Base-by-base conservation (phyloP, 495 filamentous ascomycete species). In the Hypoxylon perforatum region DNA sequence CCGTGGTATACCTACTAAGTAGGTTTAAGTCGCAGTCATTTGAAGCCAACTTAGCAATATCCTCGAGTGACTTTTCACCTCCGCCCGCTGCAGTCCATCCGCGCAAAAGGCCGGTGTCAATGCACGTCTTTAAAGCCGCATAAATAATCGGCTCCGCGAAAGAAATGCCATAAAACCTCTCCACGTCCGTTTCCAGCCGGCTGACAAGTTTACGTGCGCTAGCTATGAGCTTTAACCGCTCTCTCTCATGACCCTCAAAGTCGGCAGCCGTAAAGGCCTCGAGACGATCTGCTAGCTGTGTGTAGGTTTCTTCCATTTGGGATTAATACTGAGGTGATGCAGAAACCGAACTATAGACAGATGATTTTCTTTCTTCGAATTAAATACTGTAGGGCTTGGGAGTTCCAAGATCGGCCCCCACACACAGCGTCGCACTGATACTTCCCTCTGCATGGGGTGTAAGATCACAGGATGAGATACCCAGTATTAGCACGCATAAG, bases 81-180 rank as follows among this genome's bases (percentile, higher is more conserved):
- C 69, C 72, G 10, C 61, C 69, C 5, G 36, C 65, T 17, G 41
- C 55, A 12, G 42, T 42, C 72, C 72, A 74, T 22, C 50, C 42
- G n/a, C 44, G 30, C 58, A 57, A 74, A 8, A 74, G 59, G 1
- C 62, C 69, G 22, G 70, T 23, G 23, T 74, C 69, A 1, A 69
- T 14, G 3, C 54, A 63, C 44, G 53, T 58, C 33, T 61, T 55
- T 17, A 74, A 9, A 4, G 61, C 53, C 15, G 65, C 69, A 23
- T 55, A 72, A 17, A 67, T 41, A 25, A 55, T 35, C 1, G 69
- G 61, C 23, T 69, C 46, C 5, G 45, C 17, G 19, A 62, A 72
- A 10, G 52, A 11, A 14, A 72, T 51, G 12, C 58, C 53, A 44
- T 23, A 57, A 4, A 66, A 17, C 22, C 28, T 65, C 54, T 72